Evolutionary conservation across 1,139 yeast genomes (phyloP).

Genomic region (Blastobotrys petasosporus): DNA sequence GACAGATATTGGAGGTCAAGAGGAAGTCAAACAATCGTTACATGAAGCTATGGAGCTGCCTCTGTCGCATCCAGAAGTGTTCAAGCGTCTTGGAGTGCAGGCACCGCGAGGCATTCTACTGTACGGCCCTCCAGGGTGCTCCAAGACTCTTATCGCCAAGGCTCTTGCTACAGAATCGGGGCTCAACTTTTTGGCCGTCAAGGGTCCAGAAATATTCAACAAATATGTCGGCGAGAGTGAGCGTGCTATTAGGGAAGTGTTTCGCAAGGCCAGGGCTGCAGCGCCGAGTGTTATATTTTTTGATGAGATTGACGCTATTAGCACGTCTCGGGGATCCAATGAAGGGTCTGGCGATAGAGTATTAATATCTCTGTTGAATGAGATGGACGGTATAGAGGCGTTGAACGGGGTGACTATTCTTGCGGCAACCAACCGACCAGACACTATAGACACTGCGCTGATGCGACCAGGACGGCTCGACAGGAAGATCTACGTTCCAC

Average conservation of each 20-base stretch:
- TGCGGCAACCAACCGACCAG: conserved; percentile 94
- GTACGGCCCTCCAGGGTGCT: conserved; percentile 97
- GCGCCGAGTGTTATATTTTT: conserved; percentile 88
- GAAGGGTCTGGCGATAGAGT: conserved; percentile 79
- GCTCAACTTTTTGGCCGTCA: conserved; percentile 82
- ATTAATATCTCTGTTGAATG: conserved; percentile 80
- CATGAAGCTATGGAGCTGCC: conserved; percentile 92
- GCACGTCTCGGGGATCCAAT: conserved; percentile 63
- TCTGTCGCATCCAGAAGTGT: conserved; percentile 72
- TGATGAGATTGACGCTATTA: conserved; percentile 91
- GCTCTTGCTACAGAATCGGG: conserved; percentile 96
- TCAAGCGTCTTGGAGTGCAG: conserved; percentile 66
- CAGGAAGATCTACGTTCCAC: conserved; percentile 84
- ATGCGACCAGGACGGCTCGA: conserved; percentile 93
- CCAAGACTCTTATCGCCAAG: conserved; percentile 88
- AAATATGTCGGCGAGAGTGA: conserved; percentile 95
- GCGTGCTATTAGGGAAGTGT: conserved; percentile 79
- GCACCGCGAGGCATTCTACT: conserved; percentile 89
- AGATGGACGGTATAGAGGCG: conserved; percentile 94
- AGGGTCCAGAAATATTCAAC: conserved; percentile 92
- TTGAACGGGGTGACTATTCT: conserved; percentile 86
- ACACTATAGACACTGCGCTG: conserved; percentile 84
- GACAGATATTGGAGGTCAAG: conserved; percentile 96
- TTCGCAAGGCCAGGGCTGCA: conserved; percentile 88
- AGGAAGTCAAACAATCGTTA: conserved; percentile 68